These are phyloP conservation scores for Fistulinella cinereoalba DNA, from an alignment of 1,284 basidiomycete species.

Conservation along the genomic window DNA sequence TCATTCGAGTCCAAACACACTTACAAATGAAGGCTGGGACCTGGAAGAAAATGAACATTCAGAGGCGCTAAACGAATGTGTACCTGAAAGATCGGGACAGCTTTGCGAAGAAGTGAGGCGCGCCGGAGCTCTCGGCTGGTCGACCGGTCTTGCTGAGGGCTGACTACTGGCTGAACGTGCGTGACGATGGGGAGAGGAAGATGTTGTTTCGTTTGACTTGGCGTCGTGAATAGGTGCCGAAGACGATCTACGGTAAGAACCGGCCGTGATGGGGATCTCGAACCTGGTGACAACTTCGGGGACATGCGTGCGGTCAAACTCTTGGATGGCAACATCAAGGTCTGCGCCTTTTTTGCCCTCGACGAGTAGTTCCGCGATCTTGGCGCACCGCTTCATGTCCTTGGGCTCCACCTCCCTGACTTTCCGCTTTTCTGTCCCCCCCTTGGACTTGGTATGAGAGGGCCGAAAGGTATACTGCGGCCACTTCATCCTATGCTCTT, in stretches of 20 bases:
- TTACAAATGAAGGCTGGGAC: conserved; percentile 48
- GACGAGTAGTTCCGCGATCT: conserved; percentile 75
- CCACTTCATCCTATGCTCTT: conserved; percentile 65
- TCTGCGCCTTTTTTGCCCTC: conserved; percentile 70
- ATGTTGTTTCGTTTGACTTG: conserved; percentile 9
- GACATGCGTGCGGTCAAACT: conserved; percentile 67
- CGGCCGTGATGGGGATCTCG: conserved; percentile 67
- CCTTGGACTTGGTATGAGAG: conserved; percentile 46
- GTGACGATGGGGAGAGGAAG: conserved; percentile 11
- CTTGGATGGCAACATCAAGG: conserved; percentile 67
- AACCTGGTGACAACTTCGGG: conserved; percentile 66
- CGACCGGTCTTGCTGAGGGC: conserved; percentile 11
- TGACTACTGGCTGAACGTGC: conserved; percentile 28
- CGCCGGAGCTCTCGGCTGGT: conserved; percentile 3
- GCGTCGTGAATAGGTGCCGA: conserved; percentile 40
- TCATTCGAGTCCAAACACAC: conserved; percentile 22
- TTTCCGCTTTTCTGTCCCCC: conserved; percentile 54
- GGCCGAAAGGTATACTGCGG: conserved; percentile 72
- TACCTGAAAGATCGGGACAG: conserved; percentile 28
- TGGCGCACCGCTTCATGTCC: conserved; percentile 66
- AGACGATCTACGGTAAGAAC: conserved; percentile 51
- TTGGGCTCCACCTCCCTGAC: conserved; percentile 67
- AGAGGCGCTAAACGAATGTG: conserved; percentile 27
- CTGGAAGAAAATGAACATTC: conserved; percentile 35
- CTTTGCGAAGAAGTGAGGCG: conserved; percentile 21